Conservation (phyloP, 2,329 filamentous ascomycete genomes). For the Neoarthrinium moseri region DNA sequence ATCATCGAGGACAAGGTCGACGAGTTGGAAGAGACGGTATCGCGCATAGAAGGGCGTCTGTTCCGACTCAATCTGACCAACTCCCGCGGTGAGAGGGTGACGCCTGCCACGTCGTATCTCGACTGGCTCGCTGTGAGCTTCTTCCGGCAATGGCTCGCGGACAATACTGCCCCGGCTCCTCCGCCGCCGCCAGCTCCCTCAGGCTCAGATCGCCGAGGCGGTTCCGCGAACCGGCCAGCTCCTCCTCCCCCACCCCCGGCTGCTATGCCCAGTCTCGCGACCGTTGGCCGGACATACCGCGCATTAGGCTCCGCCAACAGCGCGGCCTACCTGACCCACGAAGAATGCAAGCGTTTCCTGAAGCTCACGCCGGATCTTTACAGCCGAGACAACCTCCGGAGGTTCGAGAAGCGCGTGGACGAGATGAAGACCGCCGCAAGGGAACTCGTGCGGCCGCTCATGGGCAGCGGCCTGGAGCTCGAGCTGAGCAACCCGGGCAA, state of each 20-base stretch:
- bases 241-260: slow-evolving; percentile 29
- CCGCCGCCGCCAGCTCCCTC: slow-evolving; percentile 14
- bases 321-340: slow-evolving; percentile 71
- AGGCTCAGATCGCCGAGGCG: slow-evolving; percentile 11
- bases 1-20: slow-evolving; percentile 95
- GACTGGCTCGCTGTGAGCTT: slow-evolving; percentile 87
- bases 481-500: slow-evolving; percentile 55
- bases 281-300: slow-evolving; percentile 73
- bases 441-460: slow-evolving; percentile 80
- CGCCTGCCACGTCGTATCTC: slow-evolving; percentile 74
- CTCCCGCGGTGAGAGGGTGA: slow-evolving; percentile 77
- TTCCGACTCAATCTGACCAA: slow-evolving; percentile 81
- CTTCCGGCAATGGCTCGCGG: slow-evolving; percentile 90
- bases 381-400: slow-evolving; percentile 77
- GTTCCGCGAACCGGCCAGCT: slow-evolving; percentile 27
- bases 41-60: slow-evolving; percentile 75
- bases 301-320: slow-evolving; percentile 65
- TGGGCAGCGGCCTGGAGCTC: slow-evolving; percentile 81
- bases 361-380: slow-evolving; percentile 82
- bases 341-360: slow-evolving; percentile 88
- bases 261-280: slow-evolving; percentile 48
- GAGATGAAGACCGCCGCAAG: slow-evolving; percentile 83
- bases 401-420: slow-evolving; percentile 84
- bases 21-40: slow-evolving; percentile 80
- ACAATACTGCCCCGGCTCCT: slow-evolving; percentile 74